These are phyloP conservation scores for Saposhnikovia divaricata DNA, from an alignment of 129 eudicot genomes.

Conservation along the genomic window DNA sequence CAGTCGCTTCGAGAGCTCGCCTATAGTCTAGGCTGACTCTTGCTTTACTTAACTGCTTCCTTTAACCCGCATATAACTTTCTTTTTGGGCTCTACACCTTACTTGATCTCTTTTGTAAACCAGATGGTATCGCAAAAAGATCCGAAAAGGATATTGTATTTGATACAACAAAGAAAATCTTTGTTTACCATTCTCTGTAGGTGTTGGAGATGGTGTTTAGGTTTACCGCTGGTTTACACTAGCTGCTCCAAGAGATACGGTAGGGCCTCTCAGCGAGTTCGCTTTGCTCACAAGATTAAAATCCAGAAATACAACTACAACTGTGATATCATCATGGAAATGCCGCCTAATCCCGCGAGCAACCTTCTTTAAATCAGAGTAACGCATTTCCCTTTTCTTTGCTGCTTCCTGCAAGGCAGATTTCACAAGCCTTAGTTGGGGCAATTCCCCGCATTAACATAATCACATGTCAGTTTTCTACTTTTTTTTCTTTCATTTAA, in stretches of 20 bases:
- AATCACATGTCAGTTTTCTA: conserved; percentile 8
- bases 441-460: conserved; percentile 68
- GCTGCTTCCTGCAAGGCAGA: conserved; percentile 80
- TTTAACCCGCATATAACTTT: background rate
- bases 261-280: conserved; percentile 51
- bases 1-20: background rate
- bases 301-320: conserved; percentile 72
- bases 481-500: background rate
- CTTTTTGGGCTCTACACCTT: background rate
- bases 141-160: background rate
- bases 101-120: too few species aligned
- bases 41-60: background rate
- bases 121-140: conserved; percentile 14
- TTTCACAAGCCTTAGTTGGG: conserved; percentile 58
- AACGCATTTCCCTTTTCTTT: conserved; percentile 87
- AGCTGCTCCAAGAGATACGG: conserved; percentile 64
- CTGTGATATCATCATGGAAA: conserved; percentile 90
- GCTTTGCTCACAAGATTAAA: conserved; percentile 64
- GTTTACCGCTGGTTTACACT: conserved; percentile 36
- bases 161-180: conserved; percentile 17
- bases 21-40: background rate
- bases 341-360: conserved; percentile 91
- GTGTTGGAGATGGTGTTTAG: conserved; percentile 28
- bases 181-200: conserved; percentile 30
- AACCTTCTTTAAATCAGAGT: conserved; percentile 78